Evolutionary conservation across 805 yeast species (phyloP).

Genomic region (Blastobotrys muscicola): DNA sequence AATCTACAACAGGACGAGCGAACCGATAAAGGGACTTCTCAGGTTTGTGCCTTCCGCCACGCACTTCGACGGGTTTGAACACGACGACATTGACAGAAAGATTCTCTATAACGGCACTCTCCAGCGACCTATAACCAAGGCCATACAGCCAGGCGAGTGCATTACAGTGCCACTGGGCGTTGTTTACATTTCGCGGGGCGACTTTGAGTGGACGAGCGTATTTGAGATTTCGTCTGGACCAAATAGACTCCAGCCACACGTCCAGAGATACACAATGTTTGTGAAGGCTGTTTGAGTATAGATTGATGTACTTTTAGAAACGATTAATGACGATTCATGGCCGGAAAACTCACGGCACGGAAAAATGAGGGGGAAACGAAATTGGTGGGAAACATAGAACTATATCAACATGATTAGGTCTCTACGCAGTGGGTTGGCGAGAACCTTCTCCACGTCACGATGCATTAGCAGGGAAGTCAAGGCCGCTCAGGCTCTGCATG

Average conservation of each 20-base stretch:
- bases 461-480: not conserved
- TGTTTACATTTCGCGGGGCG: constrained; percentile 65
- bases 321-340: not conserved
- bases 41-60: constrained; percentile 42
- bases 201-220: constrained; percentile 69
- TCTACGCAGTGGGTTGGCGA: too few relatives aligned
- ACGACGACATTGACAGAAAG: constrained; percentile 40
- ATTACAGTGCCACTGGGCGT: constrained; percentile 42
- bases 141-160: constrained; percentile 36
- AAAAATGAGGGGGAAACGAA: too few relatives aligned
- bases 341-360: too few relatives aligned
- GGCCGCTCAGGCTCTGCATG: constrained; percentile 76
- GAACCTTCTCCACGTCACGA: too few relatives aligned
- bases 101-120: constrained; percentile 65
- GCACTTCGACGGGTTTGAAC: constrained; percentile 4
- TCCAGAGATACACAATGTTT: constrained; percentile 15
- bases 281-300: constrained; percentile 10
- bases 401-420: too few relatives aligned
- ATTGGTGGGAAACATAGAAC: too few relatives aligned
- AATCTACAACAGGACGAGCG: constrained; percentile 39
- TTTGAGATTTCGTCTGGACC: constrained; percentile 35
- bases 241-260: constrained; percentile 14
- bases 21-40: constrained; percentile 42
- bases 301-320: not conserved
- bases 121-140: constrained; percentile 42